phyloP scores from a whole-genome alignment of 2,329 filamentous ascomycete genomes.

The Beauveria brongniartii region DNA sequence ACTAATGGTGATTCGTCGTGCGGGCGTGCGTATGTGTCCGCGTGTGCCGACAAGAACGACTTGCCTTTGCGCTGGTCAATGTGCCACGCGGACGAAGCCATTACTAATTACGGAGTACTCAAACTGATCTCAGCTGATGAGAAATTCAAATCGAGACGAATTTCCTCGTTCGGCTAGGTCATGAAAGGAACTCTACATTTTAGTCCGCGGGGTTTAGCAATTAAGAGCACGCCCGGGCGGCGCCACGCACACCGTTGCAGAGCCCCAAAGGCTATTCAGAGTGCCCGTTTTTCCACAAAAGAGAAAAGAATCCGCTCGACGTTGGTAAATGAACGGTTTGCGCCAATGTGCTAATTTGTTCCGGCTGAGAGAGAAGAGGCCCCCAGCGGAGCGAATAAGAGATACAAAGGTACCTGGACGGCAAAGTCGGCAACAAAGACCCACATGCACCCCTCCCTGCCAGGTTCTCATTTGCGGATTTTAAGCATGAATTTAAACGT shows the following conservation, averaged over 20 bases:
- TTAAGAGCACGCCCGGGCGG: not conserved
- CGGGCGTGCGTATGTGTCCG: not conserved
- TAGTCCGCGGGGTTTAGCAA: not conserved
- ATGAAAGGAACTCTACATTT: no score
- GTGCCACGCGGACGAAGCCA: not conserved
- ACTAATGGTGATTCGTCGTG: not conserved
- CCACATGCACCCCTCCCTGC: not conserved
- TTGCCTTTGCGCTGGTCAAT: not conserved
- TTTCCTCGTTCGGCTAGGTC: no score
- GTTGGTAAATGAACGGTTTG: no score
- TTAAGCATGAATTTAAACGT: conserved; percentile 46
- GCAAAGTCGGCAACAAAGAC: conserved; percentile 10
- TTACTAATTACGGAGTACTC: not conserved
- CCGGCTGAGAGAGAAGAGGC: not conserved
- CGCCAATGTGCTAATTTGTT: no score
- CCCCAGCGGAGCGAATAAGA: not conserved
- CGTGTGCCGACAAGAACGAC: not conserved
- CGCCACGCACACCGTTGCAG: not conserved
- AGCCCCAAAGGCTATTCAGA: not conserved
- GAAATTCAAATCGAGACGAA: no score
- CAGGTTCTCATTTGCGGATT: conserved; percentile 19
- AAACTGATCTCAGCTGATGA: not conserved
- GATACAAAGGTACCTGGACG: conserved; percentile 8
- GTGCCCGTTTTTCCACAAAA: no score
- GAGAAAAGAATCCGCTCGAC: no score